A percentile compares a stretch with the other conserved stretches of the same genome.
These are phyloP conservation scores for Blakeslea trispora DNA, from an alignment of 371 early-diverging fungal species.

Conservation along the genomic window DNA sequence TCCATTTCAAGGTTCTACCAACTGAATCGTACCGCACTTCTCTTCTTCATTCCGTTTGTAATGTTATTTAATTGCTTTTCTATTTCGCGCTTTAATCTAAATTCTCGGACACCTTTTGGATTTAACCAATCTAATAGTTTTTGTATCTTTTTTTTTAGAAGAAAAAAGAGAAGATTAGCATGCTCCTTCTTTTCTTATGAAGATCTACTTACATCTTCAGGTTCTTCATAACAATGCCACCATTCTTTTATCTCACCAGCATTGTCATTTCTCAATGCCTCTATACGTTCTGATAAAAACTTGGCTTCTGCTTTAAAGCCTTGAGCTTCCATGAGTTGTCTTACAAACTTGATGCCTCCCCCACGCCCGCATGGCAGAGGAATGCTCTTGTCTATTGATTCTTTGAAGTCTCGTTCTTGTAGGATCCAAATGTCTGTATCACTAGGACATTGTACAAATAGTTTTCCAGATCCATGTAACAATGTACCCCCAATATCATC, in stretches of 20 bases:
- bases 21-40: conserved; percentile 26
- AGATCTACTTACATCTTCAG: conserved; percentile 51
- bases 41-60: conserved; percentile 42
- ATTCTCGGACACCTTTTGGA: conserved; percentile 49
- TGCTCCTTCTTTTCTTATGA: background rate
- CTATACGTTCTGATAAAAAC: conserved; percentile 25
- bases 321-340: conserved; percentile 32
- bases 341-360: conserved; percentile 37
- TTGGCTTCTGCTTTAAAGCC: conserved; percentile 30
- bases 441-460: conserved; percentile 66
- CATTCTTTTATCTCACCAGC: conserved; percentile 21
- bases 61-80: conserved; percentile 40
- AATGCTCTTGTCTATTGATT: conserved; percentile 17
- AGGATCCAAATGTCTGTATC: conserved; percentile 48
- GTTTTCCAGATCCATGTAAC: conserved; percentile 59
- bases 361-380: conserved; percentile 50
- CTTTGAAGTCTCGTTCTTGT: conserved; percentile 35
- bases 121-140: conserved; percentile 74
- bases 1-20: no score
- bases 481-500: conserved; percentile 72
- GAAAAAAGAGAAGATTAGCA: background rate
- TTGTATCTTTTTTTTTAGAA: conserved; percentile 52
- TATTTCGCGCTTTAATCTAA: conserved; percentile 39
- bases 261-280: conserved; percentile 13
- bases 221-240: conserved; percentile 69